Conservation (phyloP, 2,329 filamentous ascomycete genomes). For the Scleromitrula shiraiana region DNA sequence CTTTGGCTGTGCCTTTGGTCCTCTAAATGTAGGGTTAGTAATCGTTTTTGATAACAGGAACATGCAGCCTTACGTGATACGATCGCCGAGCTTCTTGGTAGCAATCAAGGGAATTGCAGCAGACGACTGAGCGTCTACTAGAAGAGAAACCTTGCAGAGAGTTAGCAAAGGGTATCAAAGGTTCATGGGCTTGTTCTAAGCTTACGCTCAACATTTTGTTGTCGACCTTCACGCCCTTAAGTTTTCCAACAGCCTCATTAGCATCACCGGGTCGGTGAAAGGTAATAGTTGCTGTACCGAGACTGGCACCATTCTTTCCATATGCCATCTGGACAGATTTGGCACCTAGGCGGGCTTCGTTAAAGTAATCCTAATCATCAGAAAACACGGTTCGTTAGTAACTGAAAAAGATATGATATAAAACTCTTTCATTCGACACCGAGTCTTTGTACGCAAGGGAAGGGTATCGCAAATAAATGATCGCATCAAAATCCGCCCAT, state of each 20-base stretch:
- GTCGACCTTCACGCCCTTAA: slow-evolving; percentile 89
- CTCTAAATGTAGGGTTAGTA: slow-evolving; percentile 32
- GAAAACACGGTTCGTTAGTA: slow-evolving; percentile 56
- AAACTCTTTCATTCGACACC: slow-evolving; percentile 26
- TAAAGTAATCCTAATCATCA: slow-evolving; percentile 89
- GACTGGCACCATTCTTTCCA: slow-evolving; percentile 83
- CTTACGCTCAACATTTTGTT: slow-evolving; percentile 85
- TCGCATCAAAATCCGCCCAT: slow-evolving; percentile 15
- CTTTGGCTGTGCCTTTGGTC: slow-evolving; percentile 70
- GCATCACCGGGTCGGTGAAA: slow-evolving; percentile 78
- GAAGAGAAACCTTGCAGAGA: slow-evolving; percentile 70
- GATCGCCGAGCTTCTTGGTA: slow-evolving; percentile 73
- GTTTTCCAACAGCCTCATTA: slow-evolving; percentile 70
- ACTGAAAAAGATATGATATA: slow-evolving; percentile 33
- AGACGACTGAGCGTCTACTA: slow-evolving; percentile 69
- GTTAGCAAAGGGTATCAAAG: slow-evolving; percentile 10
- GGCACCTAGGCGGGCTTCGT: slow-evolving; percentile 44
- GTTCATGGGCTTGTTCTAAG: slow-evolving; percentile 67
- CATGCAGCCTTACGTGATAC: slow-evolving; percentile 57
- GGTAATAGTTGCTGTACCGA: slow-evolving; percentile 82
- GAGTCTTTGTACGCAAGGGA: slow-evolving; percentile 25
- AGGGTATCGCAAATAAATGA: slow-evolving; percentile 4
- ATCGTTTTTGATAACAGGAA: neutral
- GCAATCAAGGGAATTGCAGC: slow-evolving; percentile 45
- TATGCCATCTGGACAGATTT: slow-evolving; percentile 69